Evolutionary conservation across 2,329 filamentous ascomycete genomes (phyloP), one percentile per base, ranked within the genome.

Genomic region (Acephala macrosclerotiorum): DNA sequence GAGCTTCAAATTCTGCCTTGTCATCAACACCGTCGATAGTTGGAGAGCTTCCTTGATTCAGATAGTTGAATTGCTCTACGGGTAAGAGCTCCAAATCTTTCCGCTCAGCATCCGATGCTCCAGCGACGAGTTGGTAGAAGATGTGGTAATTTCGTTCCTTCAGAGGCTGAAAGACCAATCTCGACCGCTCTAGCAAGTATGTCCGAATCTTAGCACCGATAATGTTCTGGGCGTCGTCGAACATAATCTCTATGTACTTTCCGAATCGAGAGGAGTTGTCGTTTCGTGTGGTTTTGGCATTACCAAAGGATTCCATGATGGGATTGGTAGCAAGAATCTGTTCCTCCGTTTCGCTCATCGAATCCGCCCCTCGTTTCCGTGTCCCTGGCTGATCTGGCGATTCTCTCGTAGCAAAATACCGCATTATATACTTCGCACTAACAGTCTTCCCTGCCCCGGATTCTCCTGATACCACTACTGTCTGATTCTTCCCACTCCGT

Each of bases 191-290:
- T 53, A 99, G 84, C 71, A 99, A 84, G 77, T 99, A 99, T 63
- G 94, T 97, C 74, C 96, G 88, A 77, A 99, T 99, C 83, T 96
- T 96, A 64, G 96, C 96, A 72, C 96, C 96, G 76, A 98, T 97
- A 75, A 99, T 99, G 78, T 96, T 96, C 68, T 93, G 97, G 75
- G 91, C 88, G 69, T 93, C 88, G 81, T 98, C 94, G 79, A 99
- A 99, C 93, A 98, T 95, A 78, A 99, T 99, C 82, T 99, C 96
- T 74, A 99, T 98, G 80, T 99, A 99, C 85, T 99, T 99, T 79
- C 96, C 96, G 80, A 99, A 99, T 76, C 96, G 89, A 49, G 96
- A 99, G 53, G 96, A 99, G 82, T 99, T 99, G 82, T 99, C 96
- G 82, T 99, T 99, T 78, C 96, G 88, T 12, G 96, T 99, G n/a